Percentiles rank a stretch among this genome's conserved stretches.
Evolutionary conservation across 208 protist species (phyloP).

Genomic region (Plasmodiophora brassicae): DNA sequence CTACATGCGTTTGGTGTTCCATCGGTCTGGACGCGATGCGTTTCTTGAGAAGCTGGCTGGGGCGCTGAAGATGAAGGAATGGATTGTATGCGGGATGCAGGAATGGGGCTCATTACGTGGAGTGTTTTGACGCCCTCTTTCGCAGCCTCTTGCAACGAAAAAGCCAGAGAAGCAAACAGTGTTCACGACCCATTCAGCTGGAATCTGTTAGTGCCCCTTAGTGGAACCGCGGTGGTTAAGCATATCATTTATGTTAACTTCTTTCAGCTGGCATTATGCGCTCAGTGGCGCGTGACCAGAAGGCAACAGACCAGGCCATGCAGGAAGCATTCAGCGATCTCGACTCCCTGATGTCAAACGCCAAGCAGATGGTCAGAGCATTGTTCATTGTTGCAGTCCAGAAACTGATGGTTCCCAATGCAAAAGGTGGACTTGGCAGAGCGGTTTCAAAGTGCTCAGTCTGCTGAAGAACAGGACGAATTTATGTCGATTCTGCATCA

Average conservation of each 20-base stretch:
- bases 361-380: slow-evolving; percentile 45
- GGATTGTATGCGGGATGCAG: not conserved
- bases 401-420: not conserved
- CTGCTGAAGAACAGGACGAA: not conserved
- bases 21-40: not conserved
- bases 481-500: not conserved
- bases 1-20: not conserved
- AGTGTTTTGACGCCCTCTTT: not conserved
- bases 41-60: not conserved
- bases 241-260: not conserved
- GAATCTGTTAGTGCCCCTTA: not conserved
- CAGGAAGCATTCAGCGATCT: slow-evolving; percentile 32
- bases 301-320: not conserved
- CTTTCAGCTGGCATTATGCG: slow-evolving; percentile 32
- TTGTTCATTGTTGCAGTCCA: not conserved
- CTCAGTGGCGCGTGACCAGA: not conserved
- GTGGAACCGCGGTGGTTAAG: not conserved
- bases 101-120: not conserved
- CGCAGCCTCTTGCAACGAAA: not conserved
- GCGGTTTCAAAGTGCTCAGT: not conserved
- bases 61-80: not conserved
- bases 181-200: not conserved
- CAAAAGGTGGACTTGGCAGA: not conserved
- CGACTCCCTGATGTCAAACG: slow-evolving; percentile 33
- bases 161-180: not conserved